phyloP scores from a whole-genome alignment of 805 yeast genomes.

The Candida morakotiae region DNA sequence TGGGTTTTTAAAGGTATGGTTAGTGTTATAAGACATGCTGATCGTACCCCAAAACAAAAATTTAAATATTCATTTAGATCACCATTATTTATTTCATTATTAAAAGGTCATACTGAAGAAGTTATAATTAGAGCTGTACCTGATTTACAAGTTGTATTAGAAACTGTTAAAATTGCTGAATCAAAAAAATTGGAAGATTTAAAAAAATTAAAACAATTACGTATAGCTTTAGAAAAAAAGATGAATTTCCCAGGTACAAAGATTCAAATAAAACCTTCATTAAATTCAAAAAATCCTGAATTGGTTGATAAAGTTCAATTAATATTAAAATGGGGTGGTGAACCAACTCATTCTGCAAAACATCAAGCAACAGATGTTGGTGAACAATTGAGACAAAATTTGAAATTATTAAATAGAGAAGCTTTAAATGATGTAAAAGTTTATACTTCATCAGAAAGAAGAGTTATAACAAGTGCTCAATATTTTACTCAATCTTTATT shows the following conservation, averaged over 20 bases:
- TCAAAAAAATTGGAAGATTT: constrained; percentile 77
- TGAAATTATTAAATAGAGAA: constrained; percentile 77
- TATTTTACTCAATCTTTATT: constrained; percentile 75
- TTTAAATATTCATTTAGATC: constrained; percentile 92
- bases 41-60: constrained; percentile 97
- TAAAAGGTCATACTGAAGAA: constrained; percentile 94
- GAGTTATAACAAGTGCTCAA: constrained; percentile 91
- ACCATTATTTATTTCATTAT: constrained; percentile 75
- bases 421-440: constrained; percentile 83
- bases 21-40: constrained; percentile 92
- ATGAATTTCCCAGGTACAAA: constrained; percentile 93
- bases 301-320: constrained; percentile 93
- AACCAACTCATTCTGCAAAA: constrained; percentile 95
- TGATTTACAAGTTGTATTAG: constrained; percentile 80
- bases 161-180: constrained; percentile 78
- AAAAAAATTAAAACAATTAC: constrained; percentile 68
- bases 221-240: constrained; percentile 83
- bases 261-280: constrained; percentile 88
- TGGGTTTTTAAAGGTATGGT: constrained; percentile 97
- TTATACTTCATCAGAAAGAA: constrained; percentile 88
- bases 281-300: constrained; percentile 52
- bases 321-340: constrained; percentile 98
- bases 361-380: constrained; percentile 95
- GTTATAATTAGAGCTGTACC: constrained; percentile 89
- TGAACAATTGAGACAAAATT: constrained; percentile 90